A percentile compares a stretch with the other conserved stretches of the same genome.
Conservation (phyloP, 1,284 basidiomycete species). For the Ceratobasidium papillatum region DNA sequence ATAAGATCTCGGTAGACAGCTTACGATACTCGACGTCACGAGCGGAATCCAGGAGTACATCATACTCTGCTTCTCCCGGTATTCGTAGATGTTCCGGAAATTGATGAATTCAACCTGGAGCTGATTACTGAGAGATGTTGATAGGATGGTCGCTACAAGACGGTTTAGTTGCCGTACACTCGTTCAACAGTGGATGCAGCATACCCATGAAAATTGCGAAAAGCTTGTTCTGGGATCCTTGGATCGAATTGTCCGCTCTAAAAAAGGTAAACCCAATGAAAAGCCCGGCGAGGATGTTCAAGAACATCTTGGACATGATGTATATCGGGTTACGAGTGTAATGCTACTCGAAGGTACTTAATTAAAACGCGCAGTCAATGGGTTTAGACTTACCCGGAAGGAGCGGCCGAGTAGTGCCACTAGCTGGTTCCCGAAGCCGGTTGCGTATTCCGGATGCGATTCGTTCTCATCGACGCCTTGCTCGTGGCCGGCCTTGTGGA, state of each 20-base stretch:
- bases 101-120: conserved; percentile 57
- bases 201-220: conserved; percentile 66
- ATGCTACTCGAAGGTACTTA: conserved; percentile 46
- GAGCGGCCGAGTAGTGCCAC: conserved; percentile 61
- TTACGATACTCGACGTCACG: background rate
- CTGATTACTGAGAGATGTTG: conserved; percentile 61
- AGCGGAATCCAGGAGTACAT: conserved; percentile 87
- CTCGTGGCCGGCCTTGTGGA: conserved; percentile 9
- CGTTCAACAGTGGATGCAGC: conserved; percentile 65
- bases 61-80: conserved; percentile 74
- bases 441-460: conserved; percentile 61
- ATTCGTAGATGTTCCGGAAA: conserved; percentile 69
- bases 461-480: conserved; percentile 43
- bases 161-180: conserved; percentile 77
- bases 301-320: conserved; percentile 73
- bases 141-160: conserved; percentile 52
- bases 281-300: conserved; percentile 56
- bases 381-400: conserved; percentile 50
- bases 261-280: conserved; percentile 78
- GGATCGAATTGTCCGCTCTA: conserved; percentile 68
- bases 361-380: background rate
- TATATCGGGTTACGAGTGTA: conserved; percentile 76
- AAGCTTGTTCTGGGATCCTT: conserved; percentile 84
- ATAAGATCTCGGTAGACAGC: too few relatives aligned
- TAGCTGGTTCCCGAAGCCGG: conserved; percentile 63